Evolutionary conservation across 345 rosid genomes (phyloP).

Genomic region (Ceriops decandra): DNA sequence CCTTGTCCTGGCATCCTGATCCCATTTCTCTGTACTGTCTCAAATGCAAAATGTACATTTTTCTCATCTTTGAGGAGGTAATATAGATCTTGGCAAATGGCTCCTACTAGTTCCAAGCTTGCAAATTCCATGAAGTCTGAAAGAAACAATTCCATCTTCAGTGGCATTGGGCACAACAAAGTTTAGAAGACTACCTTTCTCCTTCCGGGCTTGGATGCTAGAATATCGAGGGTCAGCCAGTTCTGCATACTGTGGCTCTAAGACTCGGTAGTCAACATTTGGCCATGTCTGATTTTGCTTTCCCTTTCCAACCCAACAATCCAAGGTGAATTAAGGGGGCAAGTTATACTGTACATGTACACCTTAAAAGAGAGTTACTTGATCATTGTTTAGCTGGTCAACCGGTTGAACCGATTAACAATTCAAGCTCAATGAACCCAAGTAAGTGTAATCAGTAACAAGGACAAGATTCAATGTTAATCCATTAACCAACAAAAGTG

Average conservation of each 20-base stretch:
- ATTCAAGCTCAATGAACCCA: too few species aligned
- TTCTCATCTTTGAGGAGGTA: constrained; percentile 81
- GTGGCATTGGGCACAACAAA: not conserved
- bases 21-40: constrained; percentile 60
- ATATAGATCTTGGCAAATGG: constrained; percentile 72
- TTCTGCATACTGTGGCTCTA: constrained; percentile 91
- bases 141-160: too few species aligned
- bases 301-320: constrained; percentile 71
- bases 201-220: constrained; percentile 48
- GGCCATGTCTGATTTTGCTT: constrained; percentile 60
- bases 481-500: not conserved
- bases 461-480: too few species aligned
- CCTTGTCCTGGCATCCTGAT: constrained; percentile 63
- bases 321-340: constrained; percentile 80
- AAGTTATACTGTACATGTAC: constrained; percentile 68
- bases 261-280: constrained; percentile 30
- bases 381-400: not conserved
- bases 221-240: constrained; percentile 86
- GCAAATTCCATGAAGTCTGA: not conserved
- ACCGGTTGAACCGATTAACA: too few species aligned
- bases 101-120: constrained; percentile 29
- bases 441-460: too few species aligned
- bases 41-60: constrained; percentile 76
- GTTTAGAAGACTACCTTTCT: constrained; percentile 31
- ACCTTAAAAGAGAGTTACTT: constrained; percentile 35